Conservation (phyloP, 2,329 filamentous ascomycete genomes). For the Beauveria caledonica region DNA sequence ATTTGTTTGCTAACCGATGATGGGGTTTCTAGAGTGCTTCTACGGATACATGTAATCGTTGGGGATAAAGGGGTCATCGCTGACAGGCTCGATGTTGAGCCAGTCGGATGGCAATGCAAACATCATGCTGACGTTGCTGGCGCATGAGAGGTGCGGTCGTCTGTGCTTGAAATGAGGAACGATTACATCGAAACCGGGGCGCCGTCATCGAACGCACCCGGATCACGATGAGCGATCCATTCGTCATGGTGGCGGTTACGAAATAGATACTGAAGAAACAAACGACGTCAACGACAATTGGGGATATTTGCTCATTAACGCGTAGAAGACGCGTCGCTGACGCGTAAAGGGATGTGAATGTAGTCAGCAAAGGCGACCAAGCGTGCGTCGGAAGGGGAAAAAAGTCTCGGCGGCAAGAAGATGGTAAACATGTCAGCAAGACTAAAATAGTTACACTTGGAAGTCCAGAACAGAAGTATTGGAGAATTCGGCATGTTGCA, state of each 20-base stretch:
- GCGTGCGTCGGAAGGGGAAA: neutral
- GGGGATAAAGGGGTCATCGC: neutral
- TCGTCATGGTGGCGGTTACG: conserved; percentile 5
- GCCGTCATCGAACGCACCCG: neutral
- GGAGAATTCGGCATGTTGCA: neutral
- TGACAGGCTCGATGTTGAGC: neutral
- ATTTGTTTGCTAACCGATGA: neutral
- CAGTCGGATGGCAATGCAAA: neutral
- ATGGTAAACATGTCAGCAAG: neutral
- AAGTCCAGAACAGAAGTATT: neutral
- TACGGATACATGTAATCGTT: neutral
- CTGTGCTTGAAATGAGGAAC: neutral
- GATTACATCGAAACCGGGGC: neutral
- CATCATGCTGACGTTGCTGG: neutral
- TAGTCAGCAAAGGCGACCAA: neutral
- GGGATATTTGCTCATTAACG: neutral
- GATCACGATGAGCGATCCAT: neutral
- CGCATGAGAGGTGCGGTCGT: neutral
- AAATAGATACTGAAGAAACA: neutral
- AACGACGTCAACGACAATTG: neutral
- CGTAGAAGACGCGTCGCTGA: neutral
- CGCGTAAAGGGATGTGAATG: neutral
- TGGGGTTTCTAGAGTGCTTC: neutral
- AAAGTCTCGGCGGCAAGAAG: neutral
- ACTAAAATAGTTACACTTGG: neutral